phyloP scores from a whole-genome alignment of 345 rosid genomes.

The Populus nigra region DNA sequence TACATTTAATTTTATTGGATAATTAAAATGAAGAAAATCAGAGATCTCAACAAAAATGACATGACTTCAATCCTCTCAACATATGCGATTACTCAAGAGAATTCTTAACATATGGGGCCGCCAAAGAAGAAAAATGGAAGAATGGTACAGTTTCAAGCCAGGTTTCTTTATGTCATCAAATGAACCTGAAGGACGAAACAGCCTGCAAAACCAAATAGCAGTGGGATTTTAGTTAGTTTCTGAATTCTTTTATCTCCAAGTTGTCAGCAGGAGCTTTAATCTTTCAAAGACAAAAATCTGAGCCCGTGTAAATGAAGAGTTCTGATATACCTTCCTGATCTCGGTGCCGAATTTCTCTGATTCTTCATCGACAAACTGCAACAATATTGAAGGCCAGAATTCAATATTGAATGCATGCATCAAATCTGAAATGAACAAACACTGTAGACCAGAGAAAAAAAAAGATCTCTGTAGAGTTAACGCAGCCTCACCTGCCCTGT shows the following conservation, averaged over 20 bases:
- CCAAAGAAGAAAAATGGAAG: not conserved
- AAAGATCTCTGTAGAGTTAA: not conserved
- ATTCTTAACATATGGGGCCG: not conserved
- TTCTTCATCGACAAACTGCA: conserved; percentile 70
- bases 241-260: not conserved
- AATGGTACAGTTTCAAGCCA: not conserved
- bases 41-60: not conserved
- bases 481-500: conserved; percentile 67
- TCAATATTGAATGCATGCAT: not conserved
- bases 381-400: not conserved
- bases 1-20: not conserved
- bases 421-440: not conserved
- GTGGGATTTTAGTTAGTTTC: conserved; percentile 4
- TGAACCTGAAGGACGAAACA: conserved; percentile 72
- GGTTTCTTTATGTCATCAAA: conserved; percentile 26
- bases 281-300: not conserved
- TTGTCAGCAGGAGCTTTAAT: not conserved
- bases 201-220: conserved; percentile 42
- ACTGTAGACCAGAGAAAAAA: not conserved
- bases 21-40: not conserved
- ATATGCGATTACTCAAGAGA: not conserved
- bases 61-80: not conserved
- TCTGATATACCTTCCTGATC: conserved; percentile 59
- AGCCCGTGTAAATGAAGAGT: not conserved
- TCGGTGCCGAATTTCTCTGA: conserved; percentile 54